Conservation (phyloP, 2,329 filamentous ascomycete genomes). For the Stemphylium lycopersici region DNA sequence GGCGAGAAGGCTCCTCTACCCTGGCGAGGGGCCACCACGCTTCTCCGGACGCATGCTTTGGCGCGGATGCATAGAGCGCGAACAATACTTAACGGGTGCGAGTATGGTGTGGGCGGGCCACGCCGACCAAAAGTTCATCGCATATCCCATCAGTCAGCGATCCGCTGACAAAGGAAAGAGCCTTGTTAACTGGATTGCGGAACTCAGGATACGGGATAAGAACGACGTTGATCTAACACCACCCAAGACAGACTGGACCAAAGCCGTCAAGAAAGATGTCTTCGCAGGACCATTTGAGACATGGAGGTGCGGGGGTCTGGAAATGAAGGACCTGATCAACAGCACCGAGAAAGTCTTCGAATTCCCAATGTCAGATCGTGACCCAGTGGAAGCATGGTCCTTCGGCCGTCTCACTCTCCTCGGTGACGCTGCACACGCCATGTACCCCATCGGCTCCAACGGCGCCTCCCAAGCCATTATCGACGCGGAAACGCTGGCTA, state of each 20-base stretch:
- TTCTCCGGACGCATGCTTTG: slow-evolving; percentile 57
- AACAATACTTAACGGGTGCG: slow-evolving; percentile 51
- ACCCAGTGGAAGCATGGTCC: slow-evolving; percentile 50
- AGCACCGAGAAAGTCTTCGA: slow-evolving; percentile 53
- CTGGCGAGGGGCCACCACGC: slow-evolving; percentile 52
- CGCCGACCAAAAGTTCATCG: slow-evolving; percentile 57
- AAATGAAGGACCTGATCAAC: slow-evolving; percentile 52
- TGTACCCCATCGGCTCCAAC: slow-evolving; percentile 55
- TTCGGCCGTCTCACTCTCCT: slow-evolving; percentile 45
- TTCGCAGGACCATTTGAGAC: slow-evolving; percentile 51
- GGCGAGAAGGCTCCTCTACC: slow-evolving; percentile 51
- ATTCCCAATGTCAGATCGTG: slow-evolving; percentile 57
- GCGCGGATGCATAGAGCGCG: slow-evolving; percentile 52
- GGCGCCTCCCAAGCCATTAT: slow-evolving; percentile 55
- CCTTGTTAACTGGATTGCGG: slow-evolving; percentile 57
- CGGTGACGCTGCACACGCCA: slow-evolving; percentile 51
- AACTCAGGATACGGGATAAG: slow-evolving; percentile 52
- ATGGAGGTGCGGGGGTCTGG: slow-evolving; percentile 53
- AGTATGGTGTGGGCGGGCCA: slow-evolving; percentile 57
- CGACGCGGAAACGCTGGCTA: slow-evolving; percentile 50
- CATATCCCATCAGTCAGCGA: slow-evolving; percentile 53
- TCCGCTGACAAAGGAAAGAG: slow-evolving; percentile 46
- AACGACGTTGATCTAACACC: slow-evolving; percentile 53
- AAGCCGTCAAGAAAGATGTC: slow-evolving; percentile 49
- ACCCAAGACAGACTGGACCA: slow-evolving; percentile 54